Evolutionary conservation across 768 basidiomycete genomes (phyloP), one percentile per base, ranked within the genome.

Genomic region (Lentinula sp.): DNA sequence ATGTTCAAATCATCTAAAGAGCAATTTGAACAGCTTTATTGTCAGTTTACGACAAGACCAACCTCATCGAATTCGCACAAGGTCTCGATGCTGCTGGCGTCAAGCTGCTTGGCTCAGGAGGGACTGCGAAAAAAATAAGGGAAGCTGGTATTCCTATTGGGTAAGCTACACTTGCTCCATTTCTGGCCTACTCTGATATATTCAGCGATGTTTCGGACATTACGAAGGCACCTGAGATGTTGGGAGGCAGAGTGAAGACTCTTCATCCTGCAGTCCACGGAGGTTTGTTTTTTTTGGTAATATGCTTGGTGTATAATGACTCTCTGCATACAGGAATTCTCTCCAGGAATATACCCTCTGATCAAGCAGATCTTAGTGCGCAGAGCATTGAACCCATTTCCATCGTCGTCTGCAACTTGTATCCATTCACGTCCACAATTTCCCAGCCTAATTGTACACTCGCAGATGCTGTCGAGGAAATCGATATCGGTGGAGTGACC

Each of bases 401-500:
- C 60, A 89, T 99, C 77, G 96, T 99, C 61, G 95, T 97, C 63
- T 99, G 97, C 86, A 99, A 99, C 73, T 86, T 99, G 57, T 98
- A 99, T 78, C 97, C 97, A 0, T 99, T 99, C 78, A 85, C 91
- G 35, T 84, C 87, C 21, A 97, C 95, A 52, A 91, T 96, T 71
- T 83, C 95, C 0, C 85, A 88, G 67, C 91, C 94, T 0, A 84
- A 84, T 65, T 95, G 95, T 75, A 95, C 93, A 10, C 84, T 98
- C 62, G 85, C 92, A 3, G 89, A 89, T 52, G 96, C 96, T 5
- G 88, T 98, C 61, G 97, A 99, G 72, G 97, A 99, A 74, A 90
- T 99, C 66, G 97, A 99, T 75, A 98, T 99, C 61, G 97, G 97
- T 5, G 97, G 97, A 31, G 97, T 99, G 51, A 98, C 97, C 5